phyloP scores from a whole-genome alignment of 768 basidiomycete genomes.

The Rhizopogon vesiculosus region DNA sequence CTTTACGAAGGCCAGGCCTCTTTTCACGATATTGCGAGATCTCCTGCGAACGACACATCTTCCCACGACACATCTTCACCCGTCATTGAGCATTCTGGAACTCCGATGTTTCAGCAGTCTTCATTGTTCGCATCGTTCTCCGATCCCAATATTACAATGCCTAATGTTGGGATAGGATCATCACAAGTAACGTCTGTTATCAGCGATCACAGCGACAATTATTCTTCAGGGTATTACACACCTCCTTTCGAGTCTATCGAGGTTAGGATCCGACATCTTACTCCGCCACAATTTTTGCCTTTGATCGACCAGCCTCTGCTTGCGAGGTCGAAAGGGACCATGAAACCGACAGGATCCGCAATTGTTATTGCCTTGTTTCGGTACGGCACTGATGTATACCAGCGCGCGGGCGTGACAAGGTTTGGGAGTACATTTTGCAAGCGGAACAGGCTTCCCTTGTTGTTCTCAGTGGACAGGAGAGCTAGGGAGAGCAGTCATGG shows the following conservation, averaged over 20 bases:
- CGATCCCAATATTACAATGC: not conserved
- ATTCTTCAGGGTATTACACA: not conserved
- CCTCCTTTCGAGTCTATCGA: conserved; percentile 2
- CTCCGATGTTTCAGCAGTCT: not conserved
- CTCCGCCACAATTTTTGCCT: conserved; percentile 27
- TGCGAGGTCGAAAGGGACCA: conserved; percentile 23
- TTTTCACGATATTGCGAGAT: not conserved
- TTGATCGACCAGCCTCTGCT: conserved; percentile 20
- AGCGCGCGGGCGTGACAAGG: conserved; percentile 18
- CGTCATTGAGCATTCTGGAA: not conserved
- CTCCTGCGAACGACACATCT: not conserved
- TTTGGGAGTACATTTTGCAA: conserved; percentile 22
- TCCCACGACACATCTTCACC: too few species aligned
- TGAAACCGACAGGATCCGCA: conserved; percentile 34
- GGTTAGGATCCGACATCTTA: conserved; percentile 5
- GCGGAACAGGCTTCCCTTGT: conserved; percentile 24
- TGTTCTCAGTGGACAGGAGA: conserved; percentile 16
- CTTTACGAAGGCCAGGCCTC: not conserved
- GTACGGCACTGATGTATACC: conserved; percentile 22
- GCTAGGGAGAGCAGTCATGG: conserved; percentile 13
- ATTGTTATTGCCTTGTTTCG: conserved; percentile 31
- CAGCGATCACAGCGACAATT: conserved; percentile 1
- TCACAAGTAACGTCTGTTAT: not conserved
- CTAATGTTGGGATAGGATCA: not conserved
- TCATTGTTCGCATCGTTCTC: not conserved